Percentiles rank a stretch among this genome's conserved stretches.
Conservation (phyloP, 306 rosid genomes). For the Vigna unguiculata region DNA sequence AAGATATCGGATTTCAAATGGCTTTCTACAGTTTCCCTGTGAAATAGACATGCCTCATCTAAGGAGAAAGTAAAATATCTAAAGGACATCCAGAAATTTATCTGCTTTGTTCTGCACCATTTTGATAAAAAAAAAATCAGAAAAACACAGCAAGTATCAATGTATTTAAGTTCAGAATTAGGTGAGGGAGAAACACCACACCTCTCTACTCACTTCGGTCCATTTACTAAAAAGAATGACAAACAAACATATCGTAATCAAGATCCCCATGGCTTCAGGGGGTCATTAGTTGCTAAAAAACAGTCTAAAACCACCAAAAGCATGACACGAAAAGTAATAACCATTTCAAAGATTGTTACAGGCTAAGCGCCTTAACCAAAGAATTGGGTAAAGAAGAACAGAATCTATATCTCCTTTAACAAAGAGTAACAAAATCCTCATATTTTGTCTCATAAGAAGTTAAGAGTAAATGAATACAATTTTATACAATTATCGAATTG, state of each 20-base stretch:
- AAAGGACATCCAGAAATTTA: background rate
- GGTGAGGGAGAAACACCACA: background rate
- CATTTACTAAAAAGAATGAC: background rate
- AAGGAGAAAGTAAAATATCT: background rate
- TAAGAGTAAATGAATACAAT: background rate
- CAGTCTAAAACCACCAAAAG: background rate
- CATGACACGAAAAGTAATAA: background rate
- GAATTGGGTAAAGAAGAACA: background rate
- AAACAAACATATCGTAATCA: background rate
- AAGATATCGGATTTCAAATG: slow-evolving; percentile 6
- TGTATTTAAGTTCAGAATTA: slow-evolving; percentile 3
- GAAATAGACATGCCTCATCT: slow-evolving; percentile 1
- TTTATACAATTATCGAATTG: background rate
- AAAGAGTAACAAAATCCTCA: background rate
- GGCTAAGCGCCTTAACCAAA: background rate
- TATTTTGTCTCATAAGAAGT: background rate
- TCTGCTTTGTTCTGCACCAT: background rate
- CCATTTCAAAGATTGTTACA: background rate
- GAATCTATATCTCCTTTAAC: background rate
- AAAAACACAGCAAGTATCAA: background rate
- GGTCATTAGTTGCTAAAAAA: background rate
- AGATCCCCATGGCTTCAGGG: slow-evolving; percentile 10
- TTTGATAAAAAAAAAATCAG: background rate
- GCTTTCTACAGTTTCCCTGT: background rate
- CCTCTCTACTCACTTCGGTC: slow-evolving; percentile 4